phyloP scores from a whole-genome alignment of 768 basidiomycete genomes.

The Phlebiopsis flavidoalba region DNA sequence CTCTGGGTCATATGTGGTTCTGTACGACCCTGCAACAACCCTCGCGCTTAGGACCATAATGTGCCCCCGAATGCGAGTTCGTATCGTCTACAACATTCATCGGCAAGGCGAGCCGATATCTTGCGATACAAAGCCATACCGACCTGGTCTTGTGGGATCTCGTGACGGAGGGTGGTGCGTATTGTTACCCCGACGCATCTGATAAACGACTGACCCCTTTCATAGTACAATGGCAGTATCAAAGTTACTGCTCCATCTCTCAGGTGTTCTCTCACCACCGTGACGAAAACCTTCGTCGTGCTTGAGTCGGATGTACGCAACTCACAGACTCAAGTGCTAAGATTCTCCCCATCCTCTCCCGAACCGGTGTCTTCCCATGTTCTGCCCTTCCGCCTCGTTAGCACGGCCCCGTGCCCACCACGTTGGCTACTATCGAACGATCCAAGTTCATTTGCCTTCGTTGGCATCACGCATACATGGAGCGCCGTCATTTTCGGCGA shows the following conservation, averaged over 20 bases:
- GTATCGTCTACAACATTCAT: slow-evolving; percentile 56
- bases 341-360: slow-evolving; percentile 45
- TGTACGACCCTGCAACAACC: slow-evolving; percentile 71
- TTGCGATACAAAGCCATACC: slow-evolving; percentile 46
- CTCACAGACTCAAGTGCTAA: slow-evolving; percentile 32
- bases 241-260: slow-evolving; percentile 31
- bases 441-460: slow-evolving; percentile 44
- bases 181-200: background rate
- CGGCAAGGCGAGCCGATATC: slow-evolving; percentile 64
- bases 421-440: slow-evolving; percentile 25
- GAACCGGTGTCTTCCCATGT: slow-evolving; percentile 36
- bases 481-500: slow-evolving; percentile 68
- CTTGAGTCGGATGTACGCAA: slow-evolving; percentile 31
- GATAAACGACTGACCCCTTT: slow-evolving; percentile 1
- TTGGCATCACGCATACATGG: slow-evolving; percentile 68
- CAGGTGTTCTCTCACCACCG: slow-evolving; percentile 50
- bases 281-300: slow-evolving; percentile 55
- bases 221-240: slow-evolving; percentile 58
- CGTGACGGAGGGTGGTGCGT: slow-evolving; percentile 53
- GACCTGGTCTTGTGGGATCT: slow-evolving; percentile 73
- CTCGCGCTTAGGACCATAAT: slow-evolving; percentile 55
- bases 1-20: slow-evolving; percentile 56
- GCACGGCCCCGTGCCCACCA: slow-evolving; percentile 34
- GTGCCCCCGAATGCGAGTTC: slow-evolving; percentile 44
- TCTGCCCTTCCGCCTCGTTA: slow-evolving; percentile 63